Conservation (phyloP, 805 yeast species). For the Myxozyma neglecta region DNA sequence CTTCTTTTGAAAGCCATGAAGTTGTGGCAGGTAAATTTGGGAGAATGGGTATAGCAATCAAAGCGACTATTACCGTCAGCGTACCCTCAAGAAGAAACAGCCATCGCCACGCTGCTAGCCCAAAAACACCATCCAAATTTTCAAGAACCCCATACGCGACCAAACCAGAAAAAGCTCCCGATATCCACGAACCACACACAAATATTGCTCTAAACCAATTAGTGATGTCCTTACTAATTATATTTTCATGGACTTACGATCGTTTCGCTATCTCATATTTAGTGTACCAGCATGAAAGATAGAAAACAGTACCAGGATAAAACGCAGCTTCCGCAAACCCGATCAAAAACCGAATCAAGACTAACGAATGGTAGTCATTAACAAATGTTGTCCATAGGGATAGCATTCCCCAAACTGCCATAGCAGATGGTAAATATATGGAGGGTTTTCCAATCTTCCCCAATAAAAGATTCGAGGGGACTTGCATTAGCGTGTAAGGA, state of each 20-base stretch:
- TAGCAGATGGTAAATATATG: slow-evolving; percentile 49
- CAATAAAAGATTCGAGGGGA: slow-evolving; percentile 52
- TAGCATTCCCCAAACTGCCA: slow-evolving; percentile 51
- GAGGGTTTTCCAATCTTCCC: slow-evolving; percentile 54
- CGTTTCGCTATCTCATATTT: slow-evolving; percentile 53
- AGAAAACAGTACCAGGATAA: slow-evolving; percentile 51
- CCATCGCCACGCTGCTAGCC: slow-evolving; percentile 56
- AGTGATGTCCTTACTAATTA: neutral
- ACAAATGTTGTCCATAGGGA: slow-evolving; percentile 52
- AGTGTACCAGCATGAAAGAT: slow-evolving; percentile 57
- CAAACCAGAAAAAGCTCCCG: slow-evolving; percentile 59
- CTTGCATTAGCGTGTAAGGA: slow-evolving; percentile 51
- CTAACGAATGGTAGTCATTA: slow-evolving; percentile 47
- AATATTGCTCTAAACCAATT: slow-evolving; percentile 42
- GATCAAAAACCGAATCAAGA: slow-evolving; percentile 48
- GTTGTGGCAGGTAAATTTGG: slow-evolving; percentile 58
- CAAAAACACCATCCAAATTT: slow-evolving; percentile 45
- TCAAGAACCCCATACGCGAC: slow-evolving; percentile 56
- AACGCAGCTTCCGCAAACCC: slow-evolving; percentile 55
- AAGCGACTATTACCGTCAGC: slow-evolving; percentile 49
- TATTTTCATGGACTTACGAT: slow-evolving; percentile 35
- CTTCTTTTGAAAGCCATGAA: slow-evolving; percentile 48
- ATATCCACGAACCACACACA: slow-evolving; percentile 51
- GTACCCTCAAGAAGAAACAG: slow-evolving; percentile 57
- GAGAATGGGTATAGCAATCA: slow-evolving; percentile 49